Evolutionary conservation across 2,329 filamentous ascomycete species (phyloP), one percentile per base, ranked within the genome.

Genomic region (Diaporthe ilicicola): DNA sequence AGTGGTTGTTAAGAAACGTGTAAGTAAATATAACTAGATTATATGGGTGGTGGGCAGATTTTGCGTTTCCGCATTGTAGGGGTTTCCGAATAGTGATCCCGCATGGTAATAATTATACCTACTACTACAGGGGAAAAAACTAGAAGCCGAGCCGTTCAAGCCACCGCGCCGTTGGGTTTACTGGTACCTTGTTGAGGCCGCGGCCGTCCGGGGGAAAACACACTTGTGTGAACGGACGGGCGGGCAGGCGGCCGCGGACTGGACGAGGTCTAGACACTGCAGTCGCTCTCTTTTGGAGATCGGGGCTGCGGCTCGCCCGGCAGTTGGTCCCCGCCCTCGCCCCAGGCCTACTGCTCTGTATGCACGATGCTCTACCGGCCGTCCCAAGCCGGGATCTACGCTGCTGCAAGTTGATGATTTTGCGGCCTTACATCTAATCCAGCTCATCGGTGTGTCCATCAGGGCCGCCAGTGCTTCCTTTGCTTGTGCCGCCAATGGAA

Each of bases 391-490:
- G 59, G 59, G 59, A 64, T 64, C 42, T 24, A 48, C 44, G 44
- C 59, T 64, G 44, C 44, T 64, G 59, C n/a, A n/a, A 34, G 32
- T 37, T 13, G 59, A 64, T 64, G 44, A 64, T 64, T 44, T 64
- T 64, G 59, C 59, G 59, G 59, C 59, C 59, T 64, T 64, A 64
- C 37, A 48, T 64, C 59, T 64, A 5, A 50, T 50, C 44, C n/a
- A 50, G 59, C 44, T 48, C 42, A 64, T 50, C 44, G 22, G 29
- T 34, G 29, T 64, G 59, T 44, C 59, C 44, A 24, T 64, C 17
- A 12, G 24, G 29, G 29, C 59, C n/a, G 27, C 10, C 2, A 34
- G 59, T n/a, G 27, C 19, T 22, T 54, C 4, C 6, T 22, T 6
- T 19, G 3, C 5, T n/a, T 54, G 4, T 7, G 42, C 13, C 42